These are phyloP conservation scores for Golubevia sp. DNA, from an alignment of 1,284 basidiomycete genomes.

Conservation along the genomic window DNA sequence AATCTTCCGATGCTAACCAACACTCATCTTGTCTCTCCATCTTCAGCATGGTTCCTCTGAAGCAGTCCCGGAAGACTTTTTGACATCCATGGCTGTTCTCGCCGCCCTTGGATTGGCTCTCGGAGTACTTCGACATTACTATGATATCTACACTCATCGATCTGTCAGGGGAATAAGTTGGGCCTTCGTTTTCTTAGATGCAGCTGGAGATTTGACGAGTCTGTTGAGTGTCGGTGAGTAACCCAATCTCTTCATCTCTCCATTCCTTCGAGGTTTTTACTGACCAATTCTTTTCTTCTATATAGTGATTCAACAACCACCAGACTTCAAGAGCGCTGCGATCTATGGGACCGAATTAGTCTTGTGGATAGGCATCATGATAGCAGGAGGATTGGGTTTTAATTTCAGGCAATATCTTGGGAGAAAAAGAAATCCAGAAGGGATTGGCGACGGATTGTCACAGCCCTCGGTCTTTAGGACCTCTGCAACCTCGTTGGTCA, in stretches of 20 bases:
- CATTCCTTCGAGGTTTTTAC: neutral
- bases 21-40: too few relatives aligned
- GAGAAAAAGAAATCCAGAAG: too few relatives aligned
- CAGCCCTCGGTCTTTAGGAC: too few relatives aligned
- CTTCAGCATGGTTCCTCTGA: conserved; percentile 5
- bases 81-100: conserved; percentile 15
- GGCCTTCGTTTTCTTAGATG: conserved; percentile 29
- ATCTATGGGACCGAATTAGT: conserved; percentile 15
- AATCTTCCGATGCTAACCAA: too few relatives aligned
- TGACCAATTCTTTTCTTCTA: neutral
- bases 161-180: conserved; percentile 26
- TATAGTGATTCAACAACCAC: neutral
- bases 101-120: conserved; percentile 18
- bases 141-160: conserved; percentile 21
- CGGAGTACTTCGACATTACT: conserved; percentile 30
- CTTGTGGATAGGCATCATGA: conserved; percentile 14
- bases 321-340: neutral
- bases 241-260: neutral
- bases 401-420: too few relatives aligned
- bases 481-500: too few relatives aligned
- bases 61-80: neutral
- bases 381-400: too few relatives aligned
- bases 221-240: conserved; percentile 18
- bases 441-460: too few relatives aligned
- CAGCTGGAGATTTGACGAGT: conserved; percentile 23